A percentile compares a stretch with the other conserved stretches of the same genome.
Evolutionary conservation across 257 asterid genomes (phyloP).

Genomic region (Phtheirospermum japonicum): DNA sequence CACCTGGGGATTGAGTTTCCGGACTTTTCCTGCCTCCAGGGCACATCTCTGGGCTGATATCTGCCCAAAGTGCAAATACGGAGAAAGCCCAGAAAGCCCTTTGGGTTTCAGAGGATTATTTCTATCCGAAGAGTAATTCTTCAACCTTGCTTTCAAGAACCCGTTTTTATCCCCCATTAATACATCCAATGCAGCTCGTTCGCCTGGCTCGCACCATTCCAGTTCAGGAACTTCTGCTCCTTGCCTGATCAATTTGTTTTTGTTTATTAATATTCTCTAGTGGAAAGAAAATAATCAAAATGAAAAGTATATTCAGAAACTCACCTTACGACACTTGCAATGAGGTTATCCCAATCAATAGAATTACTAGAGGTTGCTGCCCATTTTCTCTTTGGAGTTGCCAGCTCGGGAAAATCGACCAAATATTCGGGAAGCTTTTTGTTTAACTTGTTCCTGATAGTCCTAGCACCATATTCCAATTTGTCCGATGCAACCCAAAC

Average conservation of each 20-base stretch:
- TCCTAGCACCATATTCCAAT: constrained; percentile 84
- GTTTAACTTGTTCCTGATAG: constrained; percentile 76
- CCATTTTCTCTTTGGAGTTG: constrained; percentile 52
- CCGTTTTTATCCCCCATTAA: constrained; percentile 66
- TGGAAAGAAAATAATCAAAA: not conserved
- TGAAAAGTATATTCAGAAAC: not conserved
- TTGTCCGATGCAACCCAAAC: constrained; percentile 87
- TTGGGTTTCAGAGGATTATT: constrained; percentile 85
- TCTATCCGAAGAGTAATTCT: constrained; percentile 68
- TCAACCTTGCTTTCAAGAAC: constrained; percentile 64
- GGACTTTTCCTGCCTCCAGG: constrained; percentile 71
- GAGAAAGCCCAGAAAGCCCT: constrained; percentile 91
- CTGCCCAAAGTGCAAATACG: constrained; percentile 95
- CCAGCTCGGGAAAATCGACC: constrained; percentile 63
- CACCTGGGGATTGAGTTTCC: constrained; percentile 68
- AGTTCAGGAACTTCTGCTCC: constrained; percentile 98
- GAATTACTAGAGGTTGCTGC: constrained; percentile 27
- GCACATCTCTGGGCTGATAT: constrained; percentile 94
- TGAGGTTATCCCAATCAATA: constrained; percentile 68
- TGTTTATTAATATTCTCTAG: constrained; percentile 1
- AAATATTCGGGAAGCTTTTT: constrained; percentile 77
- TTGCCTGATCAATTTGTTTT: constrained; percentile 48
- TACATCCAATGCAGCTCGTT: constrained; percentile 67
- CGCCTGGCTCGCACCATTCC: constrained; percentile 96
- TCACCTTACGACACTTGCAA: constrained; percentile 65